A percentile compares a stretch with the other conserved stretches of the same genome.
Evolutionary conservation across 2,329 filamentous ascomycete species (phyloP).

Genomic region (Fusarium goolgardi): DNA sequence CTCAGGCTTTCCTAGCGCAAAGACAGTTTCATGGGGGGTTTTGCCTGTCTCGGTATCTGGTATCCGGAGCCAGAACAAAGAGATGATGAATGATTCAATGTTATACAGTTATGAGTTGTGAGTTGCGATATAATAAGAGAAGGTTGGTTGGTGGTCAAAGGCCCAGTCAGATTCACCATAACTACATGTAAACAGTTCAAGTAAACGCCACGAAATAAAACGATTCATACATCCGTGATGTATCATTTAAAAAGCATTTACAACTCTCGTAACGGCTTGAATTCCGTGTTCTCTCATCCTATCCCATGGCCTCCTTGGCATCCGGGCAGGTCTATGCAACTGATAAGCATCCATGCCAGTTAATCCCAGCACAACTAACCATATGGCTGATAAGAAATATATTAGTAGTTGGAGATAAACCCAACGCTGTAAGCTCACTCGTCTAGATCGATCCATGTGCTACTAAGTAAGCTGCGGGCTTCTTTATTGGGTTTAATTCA

Average conservation of each 20-base stretch:
- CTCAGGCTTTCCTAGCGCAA: conserved; percentile 30
- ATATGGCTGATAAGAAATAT: conserved; percentile 35
- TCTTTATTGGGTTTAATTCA: conserved; percentile 20
- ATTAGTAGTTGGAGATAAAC: conserved; percentile 5
- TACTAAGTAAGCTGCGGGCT: not conserved
- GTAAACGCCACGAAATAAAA: conserved; percentile 4
- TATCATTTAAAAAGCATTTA: conserved; percentile 19
- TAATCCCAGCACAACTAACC: conserved; percentile 19
- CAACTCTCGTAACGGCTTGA: not conserved
- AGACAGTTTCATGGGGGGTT: conserved; percentile 21
- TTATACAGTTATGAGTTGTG: not conserved
- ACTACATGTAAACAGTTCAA: not conserved
- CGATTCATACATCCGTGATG: conserved; percentile 3
- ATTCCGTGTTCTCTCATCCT: conserved; percentile 13
- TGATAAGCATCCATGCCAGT: conserved; percentile 45
- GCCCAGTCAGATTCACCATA: not conserved
- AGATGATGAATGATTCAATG: not conserved
- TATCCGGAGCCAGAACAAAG: conserved; percentile 12
- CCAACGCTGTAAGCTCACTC: conserved; percentile 9
- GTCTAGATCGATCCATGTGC: conserved; percentile 2
- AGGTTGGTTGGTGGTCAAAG: not conserved
- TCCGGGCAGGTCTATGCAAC: conserved; percentile 17
- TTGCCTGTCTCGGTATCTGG: not conserved
- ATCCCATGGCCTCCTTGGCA: conserved; percentile 7
- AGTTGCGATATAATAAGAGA: not conserved